These are phyloP conservation scores for Ophiosphaerella herpotricha DNA, from an alignment of 2,329 filamentous ascomycete genomes.

Conservation along the genomic window DNA sequence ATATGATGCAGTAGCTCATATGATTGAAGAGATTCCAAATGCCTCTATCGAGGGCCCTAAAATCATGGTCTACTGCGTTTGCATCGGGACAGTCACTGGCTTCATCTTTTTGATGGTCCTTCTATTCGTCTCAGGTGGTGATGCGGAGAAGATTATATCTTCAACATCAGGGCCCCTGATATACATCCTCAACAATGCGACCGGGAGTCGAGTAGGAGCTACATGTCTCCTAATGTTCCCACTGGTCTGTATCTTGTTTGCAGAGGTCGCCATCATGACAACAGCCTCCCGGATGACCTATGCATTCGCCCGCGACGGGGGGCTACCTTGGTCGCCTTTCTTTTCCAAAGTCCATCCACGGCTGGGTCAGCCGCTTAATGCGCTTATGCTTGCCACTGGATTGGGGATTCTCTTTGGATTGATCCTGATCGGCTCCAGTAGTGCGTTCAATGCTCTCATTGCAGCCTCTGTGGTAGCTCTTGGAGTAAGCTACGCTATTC, in stretches of 20 bases:
- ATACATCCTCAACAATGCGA: slow-evolving; percentile 67
- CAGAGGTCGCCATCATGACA: slow-evolving; percentile 67
- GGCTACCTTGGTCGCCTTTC: slow-evolving; percentile 64
- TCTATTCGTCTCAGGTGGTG: slow-evolving; percentile 64
- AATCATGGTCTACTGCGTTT: slow-evolving; percentile 69
- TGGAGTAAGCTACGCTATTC: slow-evolving; percentile 74
- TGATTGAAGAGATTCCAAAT: slow-evolving; percentile 65
- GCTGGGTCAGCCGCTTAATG: slow-evolving; percentile 69
- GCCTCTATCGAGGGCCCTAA: slow-evolving; percentile 63
- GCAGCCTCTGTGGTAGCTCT: slow-evolving; percentile 73
- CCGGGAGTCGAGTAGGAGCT: slow-evolving; percentile 63
- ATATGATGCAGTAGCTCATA: slow-evolving; percentile 59
- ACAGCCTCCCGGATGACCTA: slow-evolving; percentile 69
- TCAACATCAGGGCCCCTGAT: slow-evolving; percentile 63
- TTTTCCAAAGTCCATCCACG: slow-evolving; percentile 66
- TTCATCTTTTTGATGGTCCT: slow-evolving; percentile 66
- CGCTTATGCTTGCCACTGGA: slow-evolving; percentile 63
- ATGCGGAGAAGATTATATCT: slow-evolving; percentile 60
- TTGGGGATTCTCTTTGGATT: slow-evolving; percentile 70
- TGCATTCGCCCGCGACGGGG: slow-evolving; percentile 69
- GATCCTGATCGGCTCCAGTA: slow-evolving; percentile 70
- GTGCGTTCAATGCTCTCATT: slow-evolving; percentile 73
- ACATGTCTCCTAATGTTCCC: slow-evolving; percentile 71
- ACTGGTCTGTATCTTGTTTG: slow-evolving; percentile 66
- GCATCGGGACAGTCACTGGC: slow-evolving; percentile 66